Conservation (phyloP, 2,329 filamentous ascomycete genomes). For the Neocucurbitaria cava region DNA sequence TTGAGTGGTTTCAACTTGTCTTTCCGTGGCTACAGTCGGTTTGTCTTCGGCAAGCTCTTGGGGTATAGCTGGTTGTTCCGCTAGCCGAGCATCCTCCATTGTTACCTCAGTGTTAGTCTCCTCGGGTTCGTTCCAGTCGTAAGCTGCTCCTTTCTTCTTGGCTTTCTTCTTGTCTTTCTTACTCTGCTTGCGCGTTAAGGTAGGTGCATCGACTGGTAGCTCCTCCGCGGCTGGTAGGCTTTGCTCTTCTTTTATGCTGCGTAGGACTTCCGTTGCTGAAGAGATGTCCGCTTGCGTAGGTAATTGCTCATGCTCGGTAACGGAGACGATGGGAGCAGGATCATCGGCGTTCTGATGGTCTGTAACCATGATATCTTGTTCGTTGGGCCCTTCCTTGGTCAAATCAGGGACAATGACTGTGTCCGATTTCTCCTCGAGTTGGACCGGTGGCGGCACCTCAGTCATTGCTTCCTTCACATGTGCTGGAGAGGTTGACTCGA, state of each 20-base stretch:
- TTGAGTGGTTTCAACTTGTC: neutral
- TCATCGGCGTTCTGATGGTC: neutral
- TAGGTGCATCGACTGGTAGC: slow-evolving; percentile 16
- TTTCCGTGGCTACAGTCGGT: neutral
- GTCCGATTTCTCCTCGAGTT: neutral
- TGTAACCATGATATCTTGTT: neutral
- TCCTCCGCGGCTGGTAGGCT: slow-evolving; percentile 1
- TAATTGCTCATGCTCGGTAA: neutral
- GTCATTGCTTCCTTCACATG: neutral
- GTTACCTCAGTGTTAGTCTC: slow-evolving; percentile 7
- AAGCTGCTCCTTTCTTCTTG: slow-evolving; percentile 19
- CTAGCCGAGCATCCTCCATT: neutral
- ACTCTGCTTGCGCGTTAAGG: slow-evolving; percentile 30
- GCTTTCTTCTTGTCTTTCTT: slow-evolving; percentile 44
- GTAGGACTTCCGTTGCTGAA: neutral
- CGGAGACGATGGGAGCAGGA: neutral
- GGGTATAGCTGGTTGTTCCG: neutral
- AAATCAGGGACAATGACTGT: neutral
- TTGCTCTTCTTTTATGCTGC: neutral
- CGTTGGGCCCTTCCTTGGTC: neutral
- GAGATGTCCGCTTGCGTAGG: neutral
- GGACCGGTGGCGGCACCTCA: neutral
- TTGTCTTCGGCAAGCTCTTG: neutral
- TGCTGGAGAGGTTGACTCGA: neutral
- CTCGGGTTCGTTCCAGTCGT: slow-evolving; percentile 8